Base-by-base conservation (phyloP, 208 protist species). In the Wallacemonas sp. region DNA sequence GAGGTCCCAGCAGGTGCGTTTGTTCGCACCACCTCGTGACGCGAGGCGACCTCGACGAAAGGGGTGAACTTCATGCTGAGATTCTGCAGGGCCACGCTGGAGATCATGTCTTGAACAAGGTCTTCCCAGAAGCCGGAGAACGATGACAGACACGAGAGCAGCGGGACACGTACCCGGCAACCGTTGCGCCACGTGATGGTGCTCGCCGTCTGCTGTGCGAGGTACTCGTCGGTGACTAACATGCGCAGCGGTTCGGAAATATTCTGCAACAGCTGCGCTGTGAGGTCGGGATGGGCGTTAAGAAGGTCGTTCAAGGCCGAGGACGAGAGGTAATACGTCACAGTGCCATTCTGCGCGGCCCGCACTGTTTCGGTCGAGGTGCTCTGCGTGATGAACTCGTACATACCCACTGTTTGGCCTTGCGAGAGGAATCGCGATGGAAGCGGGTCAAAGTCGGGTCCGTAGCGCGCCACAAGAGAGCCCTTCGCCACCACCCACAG, bases 201-300 rank as follows among this genome's bases (percentile, higher is more conserved):
- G 36, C 19, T 21, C 19, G 78, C 46, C 33, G 60, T 76, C 60
- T 79, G 72, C 71, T 91, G 82, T 8, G 61, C 38, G 38, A 37
- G 67, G 73, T 94, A 90, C 34, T 91, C 83, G 6, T 79, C 72
- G 57, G 66, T 78, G 41, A 82, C 78, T 27, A 94, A 76, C 17
- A 79, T 33, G 30, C 79, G 79, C 61, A 92, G 73, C 37, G 80
- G 83, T 46, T 87, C 82, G 1, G 89, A 91, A n/a, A 91, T 57
- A 62, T 88, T 91, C 63, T 89, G 81, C 15, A 92, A 63, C 29
- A 92, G 78, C 73, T 91, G 82, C n/a, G 83, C 71, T 27, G 88
- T 80, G 13, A 94, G 59, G 55, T 90, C 85, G 21, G 85, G 73
- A 41, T 89, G 77, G 21, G 76, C 79, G 70, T 89, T 87, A 52